Conservation (phyloP, 1,139 yeast species). For the Hyphopichia khmerensis region DNA sequence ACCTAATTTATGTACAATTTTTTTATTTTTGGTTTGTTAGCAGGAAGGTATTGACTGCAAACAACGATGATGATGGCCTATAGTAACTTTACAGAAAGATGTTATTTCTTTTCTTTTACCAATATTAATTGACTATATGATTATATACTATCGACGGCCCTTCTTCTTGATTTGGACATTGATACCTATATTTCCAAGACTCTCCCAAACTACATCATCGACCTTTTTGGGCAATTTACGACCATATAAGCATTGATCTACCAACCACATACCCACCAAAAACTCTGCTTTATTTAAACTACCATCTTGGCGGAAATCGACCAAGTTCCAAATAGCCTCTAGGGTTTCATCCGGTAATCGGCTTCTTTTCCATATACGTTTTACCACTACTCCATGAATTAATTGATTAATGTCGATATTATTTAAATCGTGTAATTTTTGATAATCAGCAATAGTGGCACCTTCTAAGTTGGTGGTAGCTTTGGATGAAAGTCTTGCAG, state of each 20-base stretch:
- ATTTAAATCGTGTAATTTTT: slow-evolving; percentile 32
- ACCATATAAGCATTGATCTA: slow-evolving; percentile 94
- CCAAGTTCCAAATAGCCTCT: slow-evolving; percentile 72
- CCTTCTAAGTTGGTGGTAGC: slow-evolving; percentile 12
- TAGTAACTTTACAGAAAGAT: too few species aligned
- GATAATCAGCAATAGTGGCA: slow-evolving; percentile 15
- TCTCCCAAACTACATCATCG: slow-evolving; percentile 61
- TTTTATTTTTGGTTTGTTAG: too few species aligned
- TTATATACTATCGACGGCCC: slow-evolving; percentile 17
- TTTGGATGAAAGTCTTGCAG: slow-evolving; percentile 32
- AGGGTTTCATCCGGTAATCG: slow-evolving; percentile 64
- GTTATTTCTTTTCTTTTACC: too few species aligned
- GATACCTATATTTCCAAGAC: slow-evolving; percentile 53
- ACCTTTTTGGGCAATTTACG: slow-evolving; percentile 75
- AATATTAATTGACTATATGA: too few species aligned
- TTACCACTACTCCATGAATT: slow-evolving; percentile 68
- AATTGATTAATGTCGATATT: slow-evolving; percentile 36
- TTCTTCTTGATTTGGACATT: slow-evolving; percentile 40
- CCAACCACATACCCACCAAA: slow-evolving; percentile 92
- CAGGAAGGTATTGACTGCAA: too few species aligned
- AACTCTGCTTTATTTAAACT: slow-evolving; percentile 78
- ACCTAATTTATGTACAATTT: too few species aligned
- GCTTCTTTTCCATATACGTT: slow-evolving; percentile 79
- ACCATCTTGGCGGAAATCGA: slow-evolving; percentile 75
- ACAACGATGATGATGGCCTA: too few species aligned